A percentile compares a stretch with the other conserved stretches of the same genome.
Conservation (phyloP, 805 yeast species). For the Hanseniaspora singularis region DNA sequence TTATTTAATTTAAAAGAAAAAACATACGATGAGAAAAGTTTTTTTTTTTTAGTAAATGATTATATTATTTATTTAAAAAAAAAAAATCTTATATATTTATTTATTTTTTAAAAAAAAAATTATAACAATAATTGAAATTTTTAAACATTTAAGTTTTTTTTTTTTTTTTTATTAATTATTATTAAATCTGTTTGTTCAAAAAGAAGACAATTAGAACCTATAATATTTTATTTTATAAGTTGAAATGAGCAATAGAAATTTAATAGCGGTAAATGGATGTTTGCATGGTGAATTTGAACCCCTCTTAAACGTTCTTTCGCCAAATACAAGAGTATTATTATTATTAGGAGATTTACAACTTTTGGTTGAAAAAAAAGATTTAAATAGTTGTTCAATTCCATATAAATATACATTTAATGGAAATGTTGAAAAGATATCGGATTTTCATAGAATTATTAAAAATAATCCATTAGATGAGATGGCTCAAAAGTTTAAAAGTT, state of each 20-base stretch:
- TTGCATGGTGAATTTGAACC: constrained; percentile 67
- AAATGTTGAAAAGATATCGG: constrained; percentile 43
- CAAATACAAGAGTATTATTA: constrained; percentile 45
- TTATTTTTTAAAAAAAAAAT: no score
- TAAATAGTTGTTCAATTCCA: constrained; percentile 66
- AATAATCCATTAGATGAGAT: constrained; percentile 31
- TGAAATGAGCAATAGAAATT: constrained; percentile 18
- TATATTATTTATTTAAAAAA: not conserved
- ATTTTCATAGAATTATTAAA: constrained; percentile 59
- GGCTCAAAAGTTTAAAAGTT: constrained; percentile 32
- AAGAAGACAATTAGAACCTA: not conserved
- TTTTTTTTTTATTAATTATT: no score
- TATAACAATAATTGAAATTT: no score
- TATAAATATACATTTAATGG: constrained; percentile 42
- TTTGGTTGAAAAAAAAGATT: constrained; percentile 49
- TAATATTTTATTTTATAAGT: no score
- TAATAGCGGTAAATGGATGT: constrained; percentile 76
- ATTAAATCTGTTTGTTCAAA: no score
- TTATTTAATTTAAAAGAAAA: not conserved
- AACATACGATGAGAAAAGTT: not conserved
- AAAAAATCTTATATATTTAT: no score
- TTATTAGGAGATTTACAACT: constrained; percentile 93
- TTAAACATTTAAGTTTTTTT: no score
- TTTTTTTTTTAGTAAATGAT: not conserved
- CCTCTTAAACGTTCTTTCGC: constrained; percentile 38